Evolutionary conservation across 805 yeast genomes (phyloP).

Genomic region (Lachancea cidri): DNA sequence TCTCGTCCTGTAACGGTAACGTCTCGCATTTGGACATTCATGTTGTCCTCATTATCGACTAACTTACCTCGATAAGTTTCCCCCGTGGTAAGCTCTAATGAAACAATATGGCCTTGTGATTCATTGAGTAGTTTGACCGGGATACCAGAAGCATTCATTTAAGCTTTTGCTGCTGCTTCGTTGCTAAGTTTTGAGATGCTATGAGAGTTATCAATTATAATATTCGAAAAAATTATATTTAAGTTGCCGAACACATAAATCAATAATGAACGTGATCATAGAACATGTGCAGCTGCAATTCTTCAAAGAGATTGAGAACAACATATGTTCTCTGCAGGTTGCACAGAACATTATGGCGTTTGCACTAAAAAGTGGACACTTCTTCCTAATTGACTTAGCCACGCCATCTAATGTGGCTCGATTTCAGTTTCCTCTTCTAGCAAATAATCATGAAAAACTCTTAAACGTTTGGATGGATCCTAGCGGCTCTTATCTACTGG

Average conservation of each 20-base stretch:
- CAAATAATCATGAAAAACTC: slow-evolving; percentile 18
- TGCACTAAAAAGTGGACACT: slow-evolving; percentile 45
- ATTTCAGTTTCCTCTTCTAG: slow-evolving; percentile 31
- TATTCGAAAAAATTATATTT: neutral
- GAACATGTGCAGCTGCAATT: slow-evolving; percentile 46
- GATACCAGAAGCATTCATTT: slow-evolving; percentile 46
- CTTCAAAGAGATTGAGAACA: slow-evolving; percentile 40
- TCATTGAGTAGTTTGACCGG: slow-evolving; percentile 86
- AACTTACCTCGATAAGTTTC: slow-evolving; percentile 85
- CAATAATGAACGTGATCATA: slow-evolving; percentile 21
- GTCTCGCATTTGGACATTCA: slow-evolving; percentile 85
- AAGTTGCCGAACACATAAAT: neutral
- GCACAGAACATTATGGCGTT: slow-evolving; percentile 51
- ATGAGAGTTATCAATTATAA: too few species aligned
- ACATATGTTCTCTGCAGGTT: slow-evolving; percentile 49
- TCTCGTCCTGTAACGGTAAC: slow-evolving; percentile 73
- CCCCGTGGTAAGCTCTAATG: slow-evolving; percentile 80
- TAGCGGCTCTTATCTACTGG: slow-evolving; percentile 15
- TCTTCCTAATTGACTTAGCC: slow-evolving; percentile 63
- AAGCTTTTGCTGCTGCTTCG: neutral
- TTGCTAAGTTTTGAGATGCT: neutral
- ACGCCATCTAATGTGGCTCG: slow-evolving; percentile 55
- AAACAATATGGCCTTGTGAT: slow-evolving; percentile 82
- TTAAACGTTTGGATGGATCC: slow-evolving; percentile 24
- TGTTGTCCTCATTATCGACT: slow-evolving; percentile 84